These are phyloP conservation scores for Schwanniomyces polymorphus DNA, from an alignment of 805 yeast species.

Conservation along the genomic window DNA sequence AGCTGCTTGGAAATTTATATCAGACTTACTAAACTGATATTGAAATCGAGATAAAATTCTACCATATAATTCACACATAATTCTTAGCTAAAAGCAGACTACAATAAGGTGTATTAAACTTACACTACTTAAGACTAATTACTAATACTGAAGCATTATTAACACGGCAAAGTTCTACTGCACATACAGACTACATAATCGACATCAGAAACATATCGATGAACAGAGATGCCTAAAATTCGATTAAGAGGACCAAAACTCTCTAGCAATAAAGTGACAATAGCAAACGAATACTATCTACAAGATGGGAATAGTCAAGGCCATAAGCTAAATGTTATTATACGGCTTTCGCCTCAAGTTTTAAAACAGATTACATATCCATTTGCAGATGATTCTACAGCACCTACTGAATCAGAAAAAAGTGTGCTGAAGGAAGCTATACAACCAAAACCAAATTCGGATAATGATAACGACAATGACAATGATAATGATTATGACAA, in stretches of 20 bases:
- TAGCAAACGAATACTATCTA: constrained; percentile 4
- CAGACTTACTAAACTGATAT: not conserved
- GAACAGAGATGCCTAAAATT: constrained; percentile 8
- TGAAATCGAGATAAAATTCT: not conserved
- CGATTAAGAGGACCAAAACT: constrained; percentile 10
- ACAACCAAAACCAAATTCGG: not conserved
- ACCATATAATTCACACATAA: not conserved
- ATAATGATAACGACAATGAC: not conserved
- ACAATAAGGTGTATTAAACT: not conserved
- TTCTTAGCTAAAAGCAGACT: not conserved
- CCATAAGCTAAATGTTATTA: constrained; percentile 6
- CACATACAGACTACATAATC: not conserved
- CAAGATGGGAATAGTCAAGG: constrained; percentile 5
- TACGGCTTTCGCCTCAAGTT: constrained; percentile 10
- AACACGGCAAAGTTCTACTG: not conserved
- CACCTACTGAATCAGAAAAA: not conserved
- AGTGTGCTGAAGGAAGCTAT: not conserved
- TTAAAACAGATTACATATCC: constrained; percentile 1
- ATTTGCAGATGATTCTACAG: not conserved
- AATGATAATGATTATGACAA: too few species aligned
- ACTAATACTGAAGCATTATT: not conserved
- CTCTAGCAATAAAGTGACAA: constrained; percentile 6
- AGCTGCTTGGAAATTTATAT: too few species aligned
- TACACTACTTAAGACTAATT: not conserved
- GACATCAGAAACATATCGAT: not conserved